Conservation (phyloP, 2,329 filamentous ascomycete species). For the Arthrobotrys conoides region DNA sequence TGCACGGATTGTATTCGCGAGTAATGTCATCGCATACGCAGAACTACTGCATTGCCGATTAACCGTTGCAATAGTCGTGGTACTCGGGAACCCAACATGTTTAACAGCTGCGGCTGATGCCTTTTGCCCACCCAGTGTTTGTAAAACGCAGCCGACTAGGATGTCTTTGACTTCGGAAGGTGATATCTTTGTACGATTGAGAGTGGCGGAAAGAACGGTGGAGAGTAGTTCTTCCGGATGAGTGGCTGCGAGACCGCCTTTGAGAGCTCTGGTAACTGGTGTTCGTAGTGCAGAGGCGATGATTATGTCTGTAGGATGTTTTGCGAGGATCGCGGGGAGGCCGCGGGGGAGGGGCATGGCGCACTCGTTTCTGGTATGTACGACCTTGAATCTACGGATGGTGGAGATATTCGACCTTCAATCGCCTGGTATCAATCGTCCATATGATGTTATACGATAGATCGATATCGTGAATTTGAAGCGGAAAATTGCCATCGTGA, state of each 20-base stretch:
- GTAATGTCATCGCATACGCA: slow-evolving; percentile 80
- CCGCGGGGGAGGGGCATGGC: slow-evolving; percentile 68
- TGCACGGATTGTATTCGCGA: slow-evolving; percentile 81
- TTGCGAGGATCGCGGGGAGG: slow-evolving; percentile 81
- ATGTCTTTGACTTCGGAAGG: slow-evolving; percentile 82
- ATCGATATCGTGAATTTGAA: slow-evolving; percentile 15
- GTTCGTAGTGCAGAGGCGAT: slow-evolving; percentile 93
- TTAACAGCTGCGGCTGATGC: slow-evolving; percentile 91
- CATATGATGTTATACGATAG: slow-evolving; percentile 15
- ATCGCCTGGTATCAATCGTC: slow-evolving; percentile 18
- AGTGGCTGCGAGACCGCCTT: slow-evolving; percentile 86
- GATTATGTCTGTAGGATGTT: slow-evolving; percentile 84
- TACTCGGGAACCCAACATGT: slow-evolving; percentile 81
- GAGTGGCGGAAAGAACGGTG: slow-evolving; percentile 76
- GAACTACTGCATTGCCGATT: slow-evolving; percentile 89
- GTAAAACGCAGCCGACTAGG: slow-evolving; percentile 87
- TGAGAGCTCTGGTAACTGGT: slow-evolving; percentile 85
- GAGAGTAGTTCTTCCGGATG: slow-evolving; percentile 91
- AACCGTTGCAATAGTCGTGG: slow-evolving; percentile 84
- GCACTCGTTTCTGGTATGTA: not conserved
- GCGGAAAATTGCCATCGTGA: slow-evolving; percentile 45
- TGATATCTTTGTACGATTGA: slow-evolving; percentile 79
- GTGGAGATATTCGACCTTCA: slow-evolving; percentile 18
- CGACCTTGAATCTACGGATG: not conserved
- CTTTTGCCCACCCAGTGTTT: slow-evolving; percentile 90